A percentile compares a stretch with the other conserved stretches of the same genome.
These are phyloP conservation scores for Trifolium pratense DNA, from an alignment of 306 rosid species.

Conservation along the genomic window DNA sequence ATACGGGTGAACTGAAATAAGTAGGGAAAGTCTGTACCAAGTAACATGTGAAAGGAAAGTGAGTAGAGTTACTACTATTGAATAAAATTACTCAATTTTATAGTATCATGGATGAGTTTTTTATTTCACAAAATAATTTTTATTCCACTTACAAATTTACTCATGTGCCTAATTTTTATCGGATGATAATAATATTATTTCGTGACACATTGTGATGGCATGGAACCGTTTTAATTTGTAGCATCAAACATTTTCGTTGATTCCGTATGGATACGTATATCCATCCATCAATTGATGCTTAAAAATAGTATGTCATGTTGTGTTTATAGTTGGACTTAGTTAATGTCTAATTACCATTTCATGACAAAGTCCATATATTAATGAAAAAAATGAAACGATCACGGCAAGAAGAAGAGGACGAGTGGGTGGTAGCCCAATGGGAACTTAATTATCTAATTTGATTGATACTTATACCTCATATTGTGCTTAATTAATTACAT, in stretches of 20 bases:
- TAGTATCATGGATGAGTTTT: background rate
- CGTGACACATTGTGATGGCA: background rate
- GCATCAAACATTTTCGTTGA: background rate
- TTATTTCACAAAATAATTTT: too few species aligned
- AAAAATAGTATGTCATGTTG: background rate
- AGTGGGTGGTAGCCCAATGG: too few species aligned
- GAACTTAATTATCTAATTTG: background rate
- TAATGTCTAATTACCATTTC: background rate
- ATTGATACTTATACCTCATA: conserved; percentile 19
- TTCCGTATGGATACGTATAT: background rate
- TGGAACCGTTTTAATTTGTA: background rate
- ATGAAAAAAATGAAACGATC: conserved; percentile 31
- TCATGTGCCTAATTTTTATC: too few species aligned
- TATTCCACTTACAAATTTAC: too few species aligned
- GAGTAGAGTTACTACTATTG: background rate
- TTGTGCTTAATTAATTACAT: background rate
- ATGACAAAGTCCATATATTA: conserved; percentile 8
- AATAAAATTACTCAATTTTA: background rate
- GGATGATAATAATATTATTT: background rate
- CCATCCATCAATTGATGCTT: background rate
- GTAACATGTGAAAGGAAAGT: conserved; percentile 33
- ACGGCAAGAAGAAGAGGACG: background rate
- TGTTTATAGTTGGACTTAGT: background rate
- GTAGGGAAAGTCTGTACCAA: background rate
- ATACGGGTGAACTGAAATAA: conserved; percentile 38